phyloP scores from a whole-genome alignment of 2,329 filamentous ascomycete genomes.

The Graphiopsis chlorocephala region DNA sequence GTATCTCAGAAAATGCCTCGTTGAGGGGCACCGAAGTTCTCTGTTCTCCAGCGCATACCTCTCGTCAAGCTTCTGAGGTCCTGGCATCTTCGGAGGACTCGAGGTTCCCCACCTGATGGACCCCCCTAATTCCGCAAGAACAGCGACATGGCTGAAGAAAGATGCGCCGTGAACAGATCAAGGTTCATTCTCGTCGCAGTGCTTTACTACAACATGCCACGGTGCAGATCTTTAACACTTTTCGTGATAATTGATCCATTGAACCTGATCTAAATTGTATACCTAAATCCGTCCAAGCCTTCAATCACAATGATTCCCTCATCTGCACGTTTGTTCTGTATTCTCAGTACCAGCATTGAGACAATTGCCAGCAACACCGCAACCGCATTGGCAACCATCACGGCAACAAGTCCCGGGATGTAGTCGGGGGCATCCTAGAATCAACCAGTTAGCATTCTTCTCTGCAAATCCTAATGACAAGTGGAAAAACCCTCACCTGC shows the following conservation, averaged over 20 bases:
- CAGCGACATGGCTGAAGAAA: too few relatives aligned
- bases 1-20: too few relatives aligned
- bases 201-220: too few relatives aligned
- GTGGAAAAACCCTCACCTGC: constrained; percentile 50
- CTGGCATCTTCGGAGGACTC: not conserved
- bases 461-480: constrained; percentile 32
- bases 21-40: too few relatives aligned
- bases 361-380: constrained; percentile 17
- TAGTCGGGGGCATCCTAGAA: constrained; percentile 21
- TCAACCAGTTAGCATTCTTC: not conserved
- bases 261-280: constrained; percentile 8
- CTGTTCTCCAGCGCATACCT: not conserved
- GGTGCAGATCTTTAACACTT: not conserved
- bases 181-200: too few relatives aligned
- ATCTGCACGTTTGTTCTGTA: constrained; percentile 22
- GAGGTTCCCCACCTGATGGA: not conserved
- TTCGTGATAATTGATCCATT: not conserved
- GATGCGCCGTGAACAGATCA: too few relatives aligned
- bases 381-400: constrained; percentile 13
- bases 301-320: constrained; percentile 19
- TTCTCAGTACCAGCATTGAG: constrained; percentile 20
- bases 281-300: constrained; percentile 20
- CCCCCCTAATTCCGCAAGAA: too few relatives aligned
- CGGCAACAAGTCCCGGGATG: constrained; percentile 23
- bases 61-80: too few relatives aligned